Conservation (phyloP, 352 stramenopile genomes). For the Lagenidium giganteum region DNA sequence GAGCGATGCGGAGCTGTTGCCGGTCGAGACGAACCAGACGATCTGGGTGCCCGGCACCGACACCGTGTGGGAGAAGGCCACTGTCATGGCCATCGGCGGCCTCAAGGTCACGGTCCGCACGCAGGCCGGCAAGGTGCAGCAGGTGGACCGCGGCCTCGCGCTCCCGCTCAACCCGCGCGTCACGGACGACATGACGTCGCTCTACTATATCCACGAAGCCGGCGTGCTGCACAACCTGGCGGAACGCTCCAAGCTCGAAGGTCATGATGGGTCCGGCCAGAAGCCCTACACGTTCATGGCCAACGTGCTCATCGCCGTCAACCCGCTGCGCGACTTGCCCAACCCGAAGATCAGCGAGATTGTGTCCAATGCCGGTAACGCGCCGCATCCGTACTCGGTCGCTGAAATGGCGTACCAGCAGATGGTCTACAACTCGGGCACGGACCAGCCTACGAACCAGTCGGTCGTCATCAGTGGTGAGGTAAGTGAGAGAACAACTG, state of each 20-base stretch:
- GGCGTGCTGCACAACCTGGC: conserved; percentile 95
- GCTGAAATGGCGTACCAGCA: conserved; percentile 90
- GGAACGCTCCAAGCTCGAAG: conserved; percentile 84
- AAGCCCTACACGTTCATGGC: conserved; percentile 93
- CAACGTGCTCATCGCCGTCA: conserved; percentile 91
- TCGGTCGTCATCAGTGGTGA: conserved; percentile 85
- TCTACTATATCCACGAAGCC: conserved; percentile 94
- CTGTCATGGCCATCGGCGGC: conserved; percentile 80
- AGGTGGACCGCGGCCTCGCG: conserved; percentile 71
- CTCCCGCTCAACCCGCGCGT: conserved; percentile 79
- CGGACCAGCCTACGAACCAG: conserved; percentile 82
- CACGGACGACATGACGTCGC: conserved; percentile 91
- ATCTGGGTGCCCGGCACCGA: conserved; percentile 77
- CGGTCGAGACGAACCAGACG: conserved; percentile 61
- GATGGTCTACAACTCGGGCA: conserved; percentile 86
- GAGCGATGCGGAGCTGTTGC: conserved; percentile 58
- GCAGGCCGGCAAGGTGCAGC: conserved; percentile 77
- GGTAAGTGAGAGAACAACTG: no score
- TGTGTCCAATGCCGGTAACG: conserved; percentile 62
- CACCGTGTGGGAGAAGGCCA: conserved; percentile 70
- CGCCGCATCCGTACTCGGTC: conserved; percentile 83
- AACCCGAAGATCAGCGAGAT: conserved; percentile 79
- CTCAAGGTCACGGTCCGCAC: conserved; percentile 86
- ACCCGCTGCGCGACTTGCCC: conserved; percentile 80
- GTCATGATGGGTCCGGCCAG: conserved; percentile 52